Evolutionary conservation across 2,329 filamentous ascomycete genomes (phyloP), one percentile per base, ranked within the genome.

Genomic region (Coccinonectria pachysandricola): DNA sequence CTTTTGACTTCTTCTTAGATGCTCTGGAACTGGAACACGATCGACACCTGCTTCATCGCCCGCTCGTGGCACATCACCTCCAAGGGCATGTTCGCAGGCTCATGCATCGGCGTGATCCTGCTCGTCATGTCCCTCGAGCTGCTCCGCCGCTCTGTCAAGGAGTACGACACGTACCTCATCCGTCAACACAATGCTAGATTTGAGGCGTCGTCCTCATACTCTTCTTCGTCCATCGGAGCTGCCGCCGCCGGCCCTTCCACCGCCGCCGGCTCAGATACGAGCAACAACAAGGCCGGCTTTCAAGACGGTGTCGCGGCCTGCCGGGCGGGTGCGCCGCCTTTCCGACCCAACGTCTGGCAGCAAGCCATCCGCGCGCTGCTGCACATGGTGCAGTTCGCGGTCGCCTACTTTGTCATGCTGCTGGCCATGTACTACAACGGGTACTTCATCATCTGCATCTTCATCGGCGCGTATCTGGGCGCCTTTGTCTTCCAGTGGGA

Each of bases 351-450:
- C 8, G 19, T 77, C 2, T 42, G 68, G 13, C 75, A 88, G 52
- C 82, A 88, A 47, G 56, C 67, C 0, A 48, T 79, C 4, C 68
- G 81, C 6, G 75, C 81, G 0, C 36, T 75, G 4, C 50, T 88
- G 12, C 79, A 87, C 41, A 74, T 75, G 56, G 30, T 73, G 4
- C 79, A 82, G 39, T 84, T 88, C 43, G 74, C 72, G 0, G 67
- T 85, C 2, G 81, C 79, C 3, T 91, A 88, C 50, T 74, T 88
- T 40, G 54, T 88, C 44, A 88, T 91, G 83, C 56, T 80, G 57
- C 30, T 48, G 23, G 40, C 45, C 55, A 48, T 42, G 53, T 72
- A 73, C 49, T 75, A 67, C 55, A 74, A 73, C 40, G 72, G 76
- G 7, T 91, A 84, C 53, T 67, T 91, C 36, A 82, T 91, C 50